These are phyloP conservation scores for Didymella pomorum DNA, from an alignment of 2,329 filamentous ascomycete species.

Conservation along the genomic window DNA sequence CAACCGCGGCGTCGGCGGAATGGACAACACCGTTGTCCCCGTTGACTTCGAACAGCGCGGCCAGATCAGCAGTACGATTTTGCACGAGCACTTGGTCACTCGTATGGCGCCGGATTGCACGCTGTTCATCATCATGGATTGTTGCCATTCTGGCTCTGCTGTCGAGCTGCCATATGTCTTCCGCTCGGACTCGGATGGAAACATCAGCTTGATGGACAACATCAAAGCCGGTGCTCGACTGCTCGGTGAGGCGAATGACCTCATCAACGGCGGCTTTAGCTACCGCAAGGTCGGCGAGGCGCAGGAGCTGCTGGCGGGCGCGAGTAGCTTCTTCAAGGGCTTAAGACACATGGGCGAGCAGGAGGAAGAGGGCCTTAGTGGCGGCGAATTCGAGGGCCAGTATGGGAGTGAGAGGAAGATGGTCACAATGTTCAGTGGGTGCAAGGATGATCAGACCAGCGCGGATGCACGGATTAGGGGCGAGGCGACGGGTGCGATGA, in stretches of 20 bases:
- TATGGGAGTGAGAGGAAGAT: constrained; percentile 57
- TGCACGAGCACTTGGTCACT: constrained; percentile 63
- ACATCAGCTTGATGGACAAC: constrained; percentile 64
- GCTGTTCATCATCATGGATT: constrained; percentile 67
- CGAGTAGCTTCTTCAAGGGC: constrained; percentile 63
- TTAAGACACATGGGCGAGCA: constrained; percentile 57
- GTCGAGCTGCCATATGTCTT: constrained; percentile 67
- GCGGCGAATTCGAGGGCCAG: constrained; percentile 53
- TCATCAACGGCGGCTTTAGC: constrained; percentile 61
- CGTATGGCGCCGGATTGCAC: constrained; percentile 60
- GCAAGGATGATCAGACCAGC: constrained; percentile 60
- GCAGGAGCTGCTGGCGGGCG: constrained; percentile 61
- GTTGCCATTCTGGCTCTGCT: constrained; percentile 68
- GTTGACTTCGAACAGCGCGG: constrained; percentile 62
- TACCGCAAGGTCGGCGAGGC: constrained; percentile 61
- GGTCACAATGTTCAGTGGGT: constrained; percentile 62
- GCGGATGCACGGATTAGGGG: constrained; percentile 59
- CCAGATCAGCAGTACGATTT: constrained; percentile 61
- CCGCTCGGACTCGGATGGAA: constrained; percentile 64
- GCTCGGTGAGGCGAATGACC: constrained; percentile 58
- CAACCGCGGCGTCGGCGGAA: constrained; percentile 38
- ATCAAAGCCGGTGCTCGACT: constrained; percentile 61
- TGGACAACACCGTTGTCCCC: constrained; percentile 63
- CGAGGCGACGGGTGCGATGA: constrained; percentile 56
- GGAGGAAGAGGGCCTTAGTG: constrained; percentile 54